Percentiles rank a stretch among this genome's conserved stretches.
These are phyloP conservation scores for Suillus subalutaceus DNA, from an alignment of 768 basidiomycete species.

Conservation along the genomic window DNA sequence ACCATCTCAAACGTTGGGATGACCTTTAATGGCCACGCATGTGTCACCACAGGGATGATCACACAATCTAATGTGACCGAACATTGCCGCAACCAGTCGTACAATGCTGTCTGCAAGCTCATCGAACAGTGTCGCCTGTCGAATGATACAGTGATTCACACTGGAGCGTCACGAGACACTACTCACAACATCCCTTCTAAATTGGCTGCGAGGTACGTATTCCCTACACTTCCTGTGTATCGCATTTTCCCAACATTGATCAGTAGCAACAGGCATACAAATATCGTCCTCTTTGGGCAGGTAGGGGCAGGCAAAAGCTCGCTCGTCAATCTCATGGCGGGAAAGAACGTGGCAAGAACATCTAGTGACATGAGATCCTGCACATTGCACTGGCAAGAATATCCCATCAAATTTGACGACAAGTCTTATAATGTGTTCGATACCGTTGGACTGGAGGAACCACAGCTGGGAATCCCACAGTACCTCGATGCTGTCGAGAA, in stretches of 20 bases:
- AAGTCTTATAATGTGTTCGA: not conserved
- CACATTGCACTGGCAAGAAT: slow-evolving; percentile 36
- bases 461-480: too few species aligned
- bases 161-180: not conserved
- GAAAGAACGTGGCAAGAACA: too few species aligned
- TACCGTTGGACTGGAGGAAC: too few species aligned
- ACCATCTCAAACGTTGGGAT: slow-evolving; percentile 29
- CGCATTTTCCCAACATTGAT: too few species aligned
- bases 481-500: too few species aligned
- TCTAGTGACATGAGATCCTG: slow-evolving; percentile 34
- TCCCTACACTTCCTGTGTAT: not conserved
- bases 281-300: too few species aligned
- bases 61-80: not conserved
- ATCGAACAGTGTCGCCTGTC: not conserved
- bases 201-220: not conserved
- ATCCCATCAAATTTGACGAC: slow-evolving; percentile 28
- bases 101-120: slow-evolving; percentile 19
- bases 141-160: not conserved
- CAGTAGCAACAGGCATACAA: too few species aligned
- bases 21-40: not conserved
- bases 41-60: slow-evolving; percentile 9
- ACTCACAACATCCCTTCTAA: not conserved
- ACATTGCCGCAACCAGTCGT: slow-evolving; percentile 16
- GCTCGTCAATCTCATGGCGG: too few species aligned
- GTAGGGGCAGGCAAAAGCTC: too few species aligned